These are phyloP conservation scores for Maudiozyma humilis DNA, from an alignment of 1,139 yeast species.

Conservation along the genomic window DNA sequence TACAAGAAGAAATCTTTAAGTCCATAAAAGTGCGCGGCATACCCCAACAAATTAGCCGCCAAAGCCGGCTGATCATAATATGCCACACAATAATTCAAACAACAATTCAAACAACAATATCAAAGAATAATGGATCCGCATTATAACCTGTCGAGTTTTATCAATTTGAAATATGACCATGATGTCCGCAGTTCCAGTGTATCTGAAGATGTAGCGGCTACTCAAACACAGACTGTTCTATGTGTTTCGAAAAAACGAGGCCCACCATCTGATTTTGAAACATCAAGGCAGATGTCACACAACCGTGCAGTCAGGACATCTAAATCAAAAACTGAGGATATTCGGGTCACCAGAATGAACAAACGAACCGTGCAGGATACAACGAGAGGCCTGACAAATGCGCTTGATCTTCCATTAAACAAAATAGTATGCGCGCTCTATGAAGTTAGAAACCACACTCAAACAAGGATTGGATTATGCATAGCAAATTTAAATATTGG, in stretches of 20 bases:
- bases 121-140: neutral
- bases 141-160: slow-evolving; percentile 3
- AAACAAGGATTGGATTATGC: slow-evolving; percentile 34
- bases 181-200: neutral
- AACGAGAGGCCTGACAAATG: neutral
- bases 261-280: no score
- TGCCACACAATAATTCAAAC: no score
- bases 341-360: no score
- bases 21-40: no score
- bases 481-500: slow-evolving; percentile 34
- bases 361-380: neutral
- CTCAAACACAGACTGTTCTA: no score
- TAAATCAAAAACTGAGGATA: no score
- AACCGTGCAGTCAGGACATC: no score
- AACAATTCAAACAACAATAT: no score
- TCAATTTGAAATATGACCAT: neutral
- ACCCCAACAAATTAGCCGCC: neutral
- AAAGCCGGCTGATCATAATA: neutral
- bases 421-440: slow-evolving; percentile 30
- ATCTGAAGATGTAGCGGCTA: no score
- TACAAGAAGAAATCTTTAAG: no score
- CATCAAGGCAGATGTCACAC: no score
- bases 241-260: neutral
- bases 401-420: slow-evolving; percentile 7
- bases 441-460: slow-evolving; percentile 31